Evolutionary conservation across 2,329 filamentous ascomycete species (phyloP), one percentile per base, ranked within the genome.

Genomic region (Scedosporium minutisporum): DNA sequence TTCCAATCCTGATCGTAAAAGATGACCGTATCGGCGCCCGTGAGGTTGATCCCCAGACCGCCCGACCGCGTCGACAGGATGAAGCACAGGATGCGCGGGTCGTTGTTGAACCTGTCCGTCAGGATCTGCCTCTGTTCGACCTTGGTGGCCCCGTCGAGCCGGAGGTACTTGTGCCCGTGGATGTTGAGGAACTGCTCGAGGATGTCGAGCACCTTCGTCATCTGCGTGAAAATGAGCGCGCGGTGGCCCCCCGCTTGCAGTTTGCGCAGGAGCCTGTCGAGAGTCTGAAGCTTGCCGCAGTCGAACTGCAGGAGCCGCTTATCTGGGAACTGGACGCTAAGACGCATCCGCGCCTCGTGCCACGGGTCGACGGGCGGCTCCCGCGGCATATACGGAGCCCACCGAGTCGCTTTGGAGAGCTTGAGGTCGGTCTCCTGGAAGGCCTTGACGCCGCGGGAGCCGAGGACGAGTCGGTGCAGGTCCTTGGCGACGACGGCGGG

Each of bases 1-100:
- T 99, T 99, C 96, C 96, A 99, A 73, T 99, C 95, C 64, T 97
- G 87, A 71, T 99, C 95, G 75, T 97, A 99, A 75, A 99, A 99
- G 67, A 99, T 97, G 69, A 99, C 95, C 0, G 93, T 96, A 73
- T 97, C 95, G 4, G 95, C 95, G 58, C 95, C 95, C 0, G 93
- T 97, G 53, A 99, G 81, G 69, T 99, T 99, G 78, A 99, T 96
- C 63, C 95, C 95, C 0, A 99, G 80, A 62, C 95, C 95, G 67
- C 95, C 95, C 0, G 95, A 97, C 63, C 95, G 87, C 59, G 92
- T 96, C 0, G 93, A 97, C 4, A 99, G 78, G 69, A 99, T 99
- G 77, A 99, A 99, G 66, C 89, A 93, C 14, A 96, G 81, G 65
- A 99, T 97, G 58, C 93, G 89, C 1, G 87, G 84, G 74, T 99